Base-by-base conservation (phyloP, 176 grass and related monocot genomes). In the Zoysia japonica region DNA sequence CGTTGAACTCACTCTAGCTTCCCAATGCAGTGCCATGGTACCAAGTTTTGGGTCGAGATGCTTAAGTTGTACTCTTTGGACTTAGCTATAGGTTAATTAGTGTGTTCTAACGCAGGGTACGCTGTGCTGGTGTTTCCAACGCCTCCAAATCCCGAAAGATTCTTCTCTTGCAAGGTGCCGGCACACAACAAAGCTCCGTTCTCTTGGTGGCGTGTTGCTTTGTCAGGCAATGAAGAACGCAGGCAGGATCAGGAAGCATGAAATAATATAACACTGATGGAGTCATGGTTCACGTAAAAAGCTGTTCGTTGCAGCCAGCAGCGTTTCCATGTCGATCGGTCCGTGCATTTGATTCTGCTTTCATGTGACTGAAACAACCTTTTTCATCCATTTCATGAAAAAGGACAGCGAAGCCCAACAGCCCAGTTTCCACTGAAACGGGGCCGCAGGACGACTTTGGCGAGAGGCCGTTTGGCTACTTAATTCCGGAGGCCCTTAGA, bases 1-100 rank as follows among this genome's bases (percentile, higher is more conserved):
- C 11, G 48, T 72, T 69, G 49, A 80, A 67, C 50, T 86, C 37
- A 68, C 7, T 9, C 73, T 83, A 78, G 81, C 54, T 54, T 78
- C 47, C 74, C 82, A n/a, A 38, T 71, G 54, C 16, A 38, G 66
- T 81, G 70, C 41, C 12, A 45, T 65, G 47, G 36, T 60, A 81
- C 77, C 77, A 66, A 72, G 81, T 85, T 85, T 85, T 89, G 59
- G 67, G 38, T 81, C 44, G 50, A 85, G 72, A 85, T 89, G 78
- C 87, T 85, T 28, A 28, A 28, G 0, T 28, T 52, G 50, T 55
- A 66, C 57, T 57, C 60, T 66, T 80, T 64, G 63, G 76, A 66
- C 36, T 54, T 43, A 10, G 87, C 28, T 57, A 56, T 51, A 38
- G 74, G 48, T 68, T 79, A 28, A 28, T 28, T 28, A 74, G 54